Evolutionary conservation across 2,329 filamentous ascomycete species (phyloP), one percentile per base, ranked within the genome.

Genomic region (Aspergillus nomiae): DNA sequence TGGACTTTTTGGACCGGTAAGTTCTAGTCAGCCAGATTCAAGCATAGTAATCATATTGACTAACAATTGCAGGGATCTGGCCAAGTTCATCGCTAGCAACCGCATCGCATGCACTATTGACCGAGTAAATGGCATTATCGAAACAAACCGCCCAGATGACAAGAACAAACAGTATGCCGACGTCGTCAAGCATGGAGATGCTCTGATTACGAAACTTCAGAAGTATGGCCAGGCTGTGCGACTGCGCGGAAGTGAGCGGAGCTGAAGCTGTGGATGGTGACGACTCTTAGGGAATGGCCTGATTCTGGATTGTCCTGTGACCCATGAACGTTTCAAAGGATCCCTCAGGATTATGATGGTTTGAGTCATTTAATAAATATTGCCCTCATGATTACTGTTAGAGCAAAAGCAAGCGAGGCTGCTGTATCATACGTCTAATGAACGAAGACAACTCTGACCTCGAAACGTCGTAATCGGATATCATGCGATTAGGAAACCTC

Each of bases 91-190:
- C 74, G 95, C 95, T 19, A 93, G 89, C 67, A 92, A 94, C 76
- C 90, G 94, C 71, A 94, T 99, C 74, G 90, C 94, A 58, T 98
- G 95, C 85, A 98, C 94, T 28, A 98, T 99, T 72, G 95, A 99
- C 81, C 92, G 95, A 60, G 95, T 99, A 68, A 92, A 94, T 63
- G 95, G 94, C 69, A 91, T 98, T 71, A 98, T 99, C 73, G 95
- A 98, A 86, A 99, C 95, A 51, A 97, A 97, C 83, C 87, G 95
- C 60, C 94, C 94, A 10, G 95, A 98, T 77, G 94, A 97, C 83
- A 99, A 99, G 89, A 98, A 98, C 86, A 97, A 97, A 86, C 95
- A 99, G 83, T 99, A 99, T 81, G 91, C 94, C 72, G 95, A 99
- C 73, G 93, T 98, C 43, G 93, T 99, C 65, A 95, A 95, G 83